Conservation (phyloP, 257 asterid species). For the Salvia rosmarinus region DNA sequence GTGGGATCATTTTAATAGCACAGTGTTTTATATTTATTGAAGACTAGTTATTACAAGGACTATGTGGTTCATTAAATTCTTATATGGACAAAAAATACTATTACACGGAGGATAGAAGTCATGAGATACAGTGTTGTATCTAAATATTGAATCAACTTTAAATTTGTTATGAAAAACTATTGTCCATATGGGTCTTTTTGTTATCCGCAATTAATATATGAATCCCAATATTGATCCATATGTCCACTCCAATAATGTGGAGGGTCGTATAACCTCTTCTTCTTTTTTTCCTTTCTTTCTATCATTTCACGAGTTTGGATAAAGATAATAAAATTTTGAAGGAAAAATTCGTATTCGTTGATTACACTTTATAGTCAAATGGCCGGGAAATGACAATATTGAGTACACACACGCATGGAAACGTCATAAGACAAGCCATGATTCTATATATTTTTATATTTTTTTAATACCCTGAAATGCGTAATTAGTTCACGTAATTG, state of each 20-base stretch:
- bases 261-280: background rate
- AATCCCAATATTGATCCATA: conserved; percentile 6
- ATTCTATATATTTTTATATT: background rate
- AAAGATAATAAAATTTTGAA: background rate
- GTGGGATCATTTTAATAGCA: conserved; percentile 1
- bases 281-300: background rate
- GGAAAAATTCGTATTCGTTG: no score
- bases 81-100: background rate
- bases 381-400: background rate
- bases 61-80: conserved; percentile 3
- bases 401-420: background rate
- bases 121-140: background rate
- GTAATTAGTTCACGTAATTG: background rate
- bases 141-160: conserved; percentile 1
- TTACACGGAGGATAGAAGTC: background rate
- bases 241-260: conserved; percentile 29
- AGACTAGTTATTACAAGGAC: conserved; percentile 22
- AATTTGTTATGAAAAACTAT: background rate
- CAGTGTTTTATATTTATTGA: background rate
- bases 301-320: background rate
- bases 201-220: conserved; percentile 13
- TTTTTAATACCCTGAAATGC: no score
- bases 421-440: background rate
- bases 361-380: background rate
- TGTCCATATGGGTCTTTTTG: background rate